Evolutionary conservation across 108 stramenopile species (phyloP), one percentile per base, ranked within the genome.

Genomic region (Nannochloropsis salina): DNA sequence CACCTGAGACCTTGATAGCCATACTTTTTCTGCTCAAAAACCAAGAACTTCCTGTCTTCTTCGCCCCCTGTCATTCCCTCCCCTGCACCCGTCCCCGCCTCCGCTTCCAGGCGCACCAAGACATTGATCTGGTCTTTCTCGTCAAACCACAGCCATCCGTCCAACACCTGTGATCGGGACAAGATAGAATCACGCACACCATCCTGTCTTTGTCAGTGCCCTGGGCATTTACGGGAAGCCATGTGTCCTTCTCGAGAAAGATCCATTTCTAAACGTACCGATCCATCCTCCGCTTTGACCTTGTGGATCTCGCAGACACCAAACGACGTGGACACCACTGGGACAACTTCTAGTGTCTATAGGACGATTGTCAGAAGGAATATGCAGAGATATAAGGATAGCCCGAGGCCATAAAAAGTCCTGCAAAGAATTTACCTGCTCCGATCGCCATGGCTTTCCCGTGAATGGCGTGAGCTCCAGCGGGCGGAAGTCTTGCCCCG

Each of bases 301-400:
- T 74, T 74, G 61, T 74, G 61, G 20, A 74, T 15, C 61, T 74
- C 61, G 61, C 61, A 74, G 61, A 74, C 61, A 74, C 4, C 61
- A 74, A 74, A 74, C 20, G 61, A 15, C 61, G 61, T 74, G 61
- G 61, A 74, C 61, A 74, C 61, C 5, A 74, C 61, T 15, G 61
- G 61, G 8, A 74, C 61, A n/a, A 74, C 61, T 74, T 74, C 61
- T n/a, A 74, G n/a, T n/a, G 61, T 74, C 61, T 74, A n/a, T 51
- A 12, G 47, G 47, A 10, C 4, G 61, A 2, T 74, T 15, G 1
- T 0, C 20, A 8, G 61, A 2, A n/a, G 6, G 61, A 6, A 74
- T 74, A n/a, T 74, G 61, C 4, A 74, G 4, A n/a, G 61, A 74
- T 6, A 74, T 74, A n/a, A 74, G 15, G 20, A n/a, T 1, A n/a